A percentile compares a stretch with the other conserved stretches of the same genome.
Conservation (phyloP, 805 yeast species). For the Lipomyces sp. region DNA sequence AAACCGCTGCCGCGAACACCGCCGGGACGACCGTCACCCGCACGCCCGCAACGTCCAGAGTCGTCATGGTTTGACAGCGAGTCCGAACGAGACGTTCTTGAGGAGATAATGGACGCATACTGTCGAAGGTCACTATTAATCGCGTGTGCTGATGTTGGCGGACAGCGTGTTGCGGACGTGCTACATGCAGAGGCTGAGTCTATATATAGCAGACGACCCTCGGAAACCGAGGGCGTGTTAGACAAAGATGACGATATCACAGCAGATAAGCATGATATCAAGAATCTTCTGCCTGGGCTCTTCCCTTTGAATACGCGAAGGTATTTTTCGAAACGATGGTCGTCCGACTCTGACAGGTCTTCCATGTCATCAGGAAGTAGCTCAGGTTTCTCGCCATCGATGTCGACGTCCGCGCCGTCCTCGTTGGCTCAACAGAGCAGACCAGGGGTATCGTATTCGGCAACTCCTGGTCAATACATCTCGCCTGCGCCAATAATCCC, state of each 20-base stretch:
- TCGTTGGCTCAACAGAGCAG: too few relatives aligned
- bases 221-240: conserved; percentile 2
- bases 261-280: background rate
- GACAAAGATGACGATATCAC: background rate
- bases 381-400: too few relatives aligned
- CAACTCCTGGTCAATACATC: conserved; percentile 1
- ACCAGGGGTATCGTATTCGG: background rate
- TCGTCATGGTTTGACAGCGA: conserved; percentile 12
- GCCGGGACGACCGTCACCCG: conserved; percentile 12
- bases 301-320: conserved; percentile 4
- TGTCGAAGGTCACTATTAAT: conserved; percentile 13
- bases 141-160: conserved; percentile 4
- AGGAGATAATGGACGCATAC: conserved; percentile 17
- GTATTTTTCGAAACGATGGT: background rate
- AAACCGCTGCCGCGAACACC: background rate
- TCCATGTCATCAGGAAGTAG: background rate
- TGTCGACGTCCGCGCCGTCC: background rate
- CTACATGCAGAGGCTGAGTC: conserved; percentile 1
- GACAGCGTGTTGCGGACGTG: background rate
- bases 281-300: background rate
- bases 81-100: conserved; percentile 8
- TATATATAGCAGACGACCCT: conserved; percentile 17
- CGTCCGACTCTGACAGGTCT: conserved; percentile 7
- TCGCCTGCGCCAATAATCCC: background rate
- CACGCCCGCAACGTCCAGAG: conserved; percentile 21